A percentile compares a stretch with the other conserved stretches of the same genome.
These are phyloP conservation scores for Suillus subluteus DNA, from an alignment of 768 basidiomycete genomes.

Conservation along the genomic window DNA sequence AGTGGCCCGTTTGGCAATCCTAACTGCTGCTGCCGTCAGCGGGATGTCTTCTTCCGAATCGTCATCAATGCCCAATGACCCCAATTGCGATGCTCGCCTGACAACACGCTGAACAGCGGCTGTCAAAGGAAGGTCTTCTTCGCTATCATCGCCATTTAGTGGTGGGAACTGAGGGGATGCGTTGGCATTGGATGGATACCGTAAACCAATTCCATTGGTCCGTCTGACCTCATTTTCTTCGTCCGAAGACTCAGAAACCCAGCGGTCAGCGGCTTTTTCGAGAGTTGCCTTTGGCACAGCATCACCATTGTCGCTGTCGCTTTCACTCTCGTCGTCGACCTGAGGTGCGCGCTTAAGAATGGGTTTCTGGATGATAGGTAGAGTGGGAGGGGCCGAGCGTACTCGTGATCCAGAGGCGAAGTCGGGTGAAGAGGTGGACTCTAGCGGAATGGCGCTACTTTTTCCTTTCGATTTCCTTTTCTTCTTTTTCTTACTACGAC, in stretches of 20 bases:
- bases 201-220: slow-evolving; percentile 60
- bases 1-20: slow-evolving; percentile 46
- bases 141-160: slow-evolving; percentile 57
- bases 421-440: slow-evolving; percentile 40
- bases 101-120: slow-evolving; percentile 61
- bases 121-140: slow-evolving; percentile 80
- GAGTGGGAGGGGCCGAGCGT: slow-evolving; percentile 30
- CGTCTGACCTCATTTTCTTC: slow-evolving; percentile 56
- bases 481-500: slow-evolving; percentile 42
- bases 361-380: slow-evolving; percentile 41
- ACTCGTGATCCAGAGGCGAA: slow-evolving; percentile 18
- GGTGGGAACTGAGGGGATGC: slow-evolving; percentile 19
- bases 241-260: slow-evolving; percentile 66
- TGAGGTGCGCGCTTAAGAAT: slow-evolving; percentile 33
- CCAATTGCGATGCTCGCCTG: slow-evolving; percentile 43
- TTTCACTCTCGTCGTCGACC: slow-evolving; percentile 46
- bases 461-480: slow-evolving; percentile 51
- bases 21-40: slow-evolving; percentile 57
- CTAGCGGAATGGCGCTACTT: slow-evolving; percentile 38
- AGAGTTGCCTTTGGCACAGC: slow-evolving; percentile 25
- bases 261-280: slow-evolving; percentile 34
- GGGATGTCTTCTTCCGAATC: slow-evolving; percentile 78
- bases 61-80: slow-evolving; percentile 35
- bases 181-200: slow-evolving; percentile 43
- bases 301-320: slow-evolving; percentile 49